Conservation (phyloP, 225 moss, liverwort and hornwort genomes). For the Lunularia cruciata region DNA sequence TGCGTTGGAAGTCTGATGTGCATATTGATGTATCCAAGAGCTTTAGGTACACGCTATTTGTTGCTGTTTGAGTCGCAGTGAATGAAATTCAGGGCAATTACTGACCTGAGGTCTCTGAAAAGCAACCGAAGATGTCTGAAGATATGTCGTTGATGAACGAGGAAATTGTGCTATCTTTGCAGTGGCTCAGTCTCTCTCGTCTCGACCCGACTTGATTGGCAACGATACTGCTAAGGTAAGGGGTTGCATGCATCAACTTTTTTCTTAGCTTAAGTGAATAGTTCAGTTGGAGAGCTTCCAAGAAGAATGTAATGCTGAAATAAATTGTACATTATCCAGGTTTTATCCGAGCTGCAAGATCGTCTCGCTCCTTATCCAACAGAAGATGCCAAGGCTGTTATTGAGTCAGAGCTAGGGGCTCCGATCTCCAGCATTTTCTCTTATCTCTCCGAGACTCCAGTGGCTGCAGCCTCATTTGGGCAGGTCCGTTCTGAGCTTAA, state of each 20-base stretch:
- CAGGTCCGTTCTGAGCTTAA: too few relatives aligned
- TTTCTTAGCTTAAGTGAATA: neutral
- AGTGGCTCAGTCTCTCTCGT: conserved; percentile 96
- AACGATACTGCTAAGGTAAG: conserved; percentile 80
- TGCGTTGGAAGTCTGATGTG: conserved; percentile 21
- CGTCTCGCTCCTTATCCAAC: conserved; percentile 85
- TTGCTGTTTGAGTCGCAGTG: too few relatives aligned
- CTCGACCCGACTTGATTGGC: conserved; percentile 93
- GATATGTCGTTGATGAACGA: neutral
- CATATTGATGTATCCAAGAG: neutral
- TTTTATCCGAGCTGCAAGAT: conserved; percentile 89
- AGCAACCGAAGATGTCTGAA: neutral
- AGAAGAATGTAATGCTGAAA: neutral
- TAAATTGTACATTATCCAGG: conserved; percentile 40
- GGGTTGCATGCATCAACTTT: neutral
- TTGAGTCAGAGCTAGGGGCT: conserved; percentile 76
- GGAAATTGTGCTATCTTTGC: conserved; percentile 25
- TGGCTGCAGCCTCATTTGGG: conserved; percentile 96
- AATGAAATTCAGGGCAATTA: neutral
- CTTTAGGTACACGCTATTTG: too few relatives aligned
- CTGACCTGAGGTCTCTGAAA: neutral
- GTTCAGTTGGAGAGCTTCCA: too few relatives aligned
- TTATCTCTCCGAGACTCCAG: conserved; percentile 66
- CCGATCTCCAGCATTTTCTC: conserved; percentile 53
- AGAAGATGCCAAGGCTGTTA: conserved; percentile 67